A percentile compares a stretch with the other conserved stretches of the same genome.
These are phyloP conservation scores for Sphaerobolus stellatus DNA, from an alignment of 1,284 basidiomycete genomes.

Conservation along the genomic window DNA sequence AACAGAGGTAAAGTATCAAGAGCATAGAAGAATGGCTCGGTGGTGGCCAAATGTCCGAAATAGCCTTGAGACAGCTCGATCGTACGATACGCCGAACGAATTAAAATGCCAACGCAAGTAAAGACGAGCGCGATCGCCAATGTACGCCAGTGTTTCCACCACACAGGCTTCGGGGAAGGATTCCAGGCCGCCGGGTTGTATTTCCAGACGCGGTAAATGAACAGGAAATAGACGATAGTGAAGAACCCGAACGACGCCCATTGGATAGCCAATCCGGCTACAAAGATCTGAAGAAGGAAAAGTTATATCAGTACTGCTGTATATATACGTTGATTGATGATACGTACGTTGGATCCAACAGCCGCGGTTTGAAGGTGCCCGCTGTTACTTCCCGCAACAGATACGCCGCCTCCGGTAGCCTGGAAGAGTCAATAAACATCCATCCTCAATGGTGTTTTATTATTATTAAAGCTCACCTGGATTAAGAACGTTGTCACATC, in stretches of 20 bases:
- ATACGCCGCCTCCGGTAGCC: constrained; percentile 40
- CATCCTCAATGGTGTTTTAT: neutral
- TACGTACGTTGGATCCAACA: constrained; percentile 24
- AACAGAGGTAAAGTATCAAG: constrained; percentile 30
- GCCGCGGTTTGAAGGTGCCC: constrained; percentile 25
- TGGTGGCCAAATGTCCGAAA: constrained; percentile 32
- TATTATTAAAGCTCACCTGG: constrained; percentile 34
- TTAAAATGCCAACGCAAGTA: constrained; percentile 10
- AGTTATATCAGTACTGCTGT: too few species aligned
- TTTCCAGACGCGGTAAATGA: constrained; percentile 31
- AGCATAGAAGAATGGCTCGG: constrained; percentile 32
- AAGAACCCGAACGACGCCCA: constrained; percentile 27
- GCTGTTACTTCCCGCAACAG: constrained; percentile 23
- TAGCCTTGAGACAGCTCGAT: constrained; percentile 34
- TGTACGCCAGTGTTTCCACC: constrained; percentile 29
- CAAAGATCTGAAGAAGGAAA: constrained; percentile 31
- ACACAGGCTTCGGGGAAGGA: neutral
- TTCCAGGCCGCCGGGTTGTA: constrained; percentile 28
- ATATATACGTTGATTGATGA: neutral
- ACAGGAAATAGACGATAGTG: constrained; percentile 37
- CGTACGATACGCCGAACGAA: constrained; percentile 33
- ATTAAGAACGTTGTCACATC: constrained; percentile 70
- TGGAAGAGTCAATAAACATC: constrained; percentile 5
- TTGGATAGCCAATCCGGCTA: constrained; percentile 35
- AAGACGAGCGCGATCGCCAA: constrained; percentile 18